phyloP scores from a whole-genome alignment of 2,329 filamentous ascomycete genomes.

The Cryphonectria parasitica region DNA sequence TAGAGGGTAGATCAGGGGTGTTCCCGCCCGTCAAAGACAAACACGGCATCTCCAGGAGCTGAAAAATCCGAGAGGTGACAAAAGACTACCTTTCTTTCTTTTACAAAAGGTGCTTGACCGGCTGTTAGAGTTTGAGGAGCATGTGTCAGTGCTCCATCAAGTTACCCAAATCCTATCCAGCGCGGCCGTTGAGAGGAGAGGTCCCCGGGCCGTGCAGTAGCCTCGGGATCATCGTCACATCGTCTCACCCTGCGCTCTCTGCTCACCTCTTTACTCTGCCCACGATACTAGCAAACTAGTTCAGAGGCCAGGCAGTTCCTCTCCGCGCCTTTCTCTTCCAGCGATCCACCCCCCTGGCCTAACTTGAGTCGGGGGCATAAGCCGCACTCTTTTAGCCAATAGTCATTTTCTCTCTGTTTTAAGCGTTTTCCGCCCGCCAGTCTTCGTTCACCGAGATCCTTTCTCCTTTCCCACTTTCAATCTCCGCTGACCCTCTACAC shows the following conservation, averaged over 20 bases:
- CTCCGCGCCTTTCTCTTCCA: background rate
- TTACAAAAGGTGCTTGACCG: background rate
- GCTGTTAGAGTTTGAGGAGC: background rate
- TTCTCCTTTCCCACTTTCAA: background rate
- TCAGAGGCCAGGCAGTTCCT: background rate
- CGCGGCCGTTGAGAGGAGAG: conserved; percentile 1
- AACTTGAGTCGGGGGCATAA: conserved; percentile 3
- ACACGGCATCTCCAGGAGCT: background rate
- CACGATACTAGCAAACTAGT: background rate
- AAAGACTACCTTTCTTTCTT: too few species aligned
- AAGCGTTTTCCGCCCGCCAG: background rate
- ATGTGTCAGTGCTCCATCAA: background rate
- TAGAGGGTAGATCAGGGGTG: background rate
- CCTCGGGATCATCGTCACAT: conserved; percentile 11
- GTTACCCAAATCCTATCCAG: background rate
- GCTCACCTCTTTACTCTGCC: background rate
- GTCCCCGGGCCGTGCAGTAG: conserved; percentile 8
- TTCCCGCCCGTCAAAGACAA: background rate
- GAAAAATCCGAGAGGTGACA: background rate
- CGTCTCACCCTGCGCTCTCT: background rate
- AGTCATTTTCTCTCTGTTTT: background rate
- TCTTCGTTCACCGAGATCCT: conserved; percentile 1
- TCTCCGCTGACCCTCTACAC: background rate
- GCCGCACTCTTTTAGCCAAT: background rate
- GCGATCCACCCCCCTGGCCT: background rate